Evolutionary conservation across 2,329 filamentous ascomycete species (phyloP).

Genomic region (Torrubiellomyces zombiae): DNA sequence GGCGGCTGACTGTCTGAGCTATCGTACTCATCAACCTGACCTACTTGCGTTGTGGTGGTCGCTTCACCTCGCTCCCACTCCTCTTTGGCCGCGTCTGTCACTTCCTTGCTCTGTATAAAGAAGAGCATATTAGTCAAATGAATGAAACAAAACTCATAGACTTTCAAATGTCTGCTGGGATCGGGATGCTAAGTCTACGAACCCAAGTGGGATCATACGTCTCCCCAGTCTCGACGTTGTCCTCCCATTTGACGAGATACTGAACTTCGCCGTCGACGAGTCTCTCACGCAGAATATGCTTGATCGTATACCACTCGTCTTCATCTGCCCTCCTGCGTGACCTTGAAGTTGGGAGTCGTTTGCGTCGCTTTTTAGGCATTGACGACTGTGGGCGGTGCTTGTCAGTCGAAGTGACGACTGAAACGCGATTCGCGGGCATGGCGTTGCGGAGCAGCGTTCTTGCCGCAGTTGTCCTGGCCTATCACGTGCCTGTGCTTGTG

Average conservation of each 20-base stretch:
- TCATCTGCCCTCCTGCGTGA: conserved; percentile 8
- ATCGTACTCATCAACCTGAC: conserved; percentile 2
- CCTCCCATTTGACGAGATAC: conserved; percentile 23
- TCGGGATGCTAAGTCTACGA: conserved; percentile 5
- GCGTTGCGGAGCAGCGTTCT: too few relatives aligned
- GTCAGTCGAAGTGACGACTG: too few relatives aligned
- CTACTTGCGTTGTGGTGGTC: conserved; percentile 1
- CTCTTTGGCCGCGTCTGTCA: conserved; percentile 13
- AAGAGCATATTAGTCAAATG: too few relatives aligned
- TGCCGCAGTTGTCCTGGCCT: too few relatives aligned
- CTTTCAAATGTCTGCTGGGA: too few relatives aligned
- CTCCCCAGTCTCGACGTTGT: conserved; percentile 15
- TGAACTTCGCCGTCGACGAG: conserved; percentile 9
- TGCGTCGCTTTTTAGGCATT: conserved; percentile 17
- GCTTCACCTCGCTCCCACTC: conserved; percentile 17
- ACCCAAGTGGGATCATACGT: conserved; percentile 18
- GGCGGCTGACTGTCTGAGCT: conserved; percentile 11
- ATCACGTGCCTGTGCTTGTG: too few relatives aligned
- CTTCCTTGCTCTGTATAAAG: conserved; percentile 11
- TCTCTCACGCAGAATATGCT: conserved; percentile 19
- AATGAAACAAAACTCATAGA: too few relatives aligned
- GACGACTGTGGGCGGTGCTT: conserved; percentile 7
- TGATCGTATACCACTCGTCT: conserved; percentile 17
- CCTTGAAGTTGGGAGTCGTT: conserved; percentile 7
- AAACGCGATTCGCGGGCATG: too few relatives aligned